A percentile compares a stretch with the other conserved stretches of the same genome.
Evolutionary conservation across 768 basidiomycete species (phyloP).

Genomic region (Hygrocybe coccinea): DNA sequence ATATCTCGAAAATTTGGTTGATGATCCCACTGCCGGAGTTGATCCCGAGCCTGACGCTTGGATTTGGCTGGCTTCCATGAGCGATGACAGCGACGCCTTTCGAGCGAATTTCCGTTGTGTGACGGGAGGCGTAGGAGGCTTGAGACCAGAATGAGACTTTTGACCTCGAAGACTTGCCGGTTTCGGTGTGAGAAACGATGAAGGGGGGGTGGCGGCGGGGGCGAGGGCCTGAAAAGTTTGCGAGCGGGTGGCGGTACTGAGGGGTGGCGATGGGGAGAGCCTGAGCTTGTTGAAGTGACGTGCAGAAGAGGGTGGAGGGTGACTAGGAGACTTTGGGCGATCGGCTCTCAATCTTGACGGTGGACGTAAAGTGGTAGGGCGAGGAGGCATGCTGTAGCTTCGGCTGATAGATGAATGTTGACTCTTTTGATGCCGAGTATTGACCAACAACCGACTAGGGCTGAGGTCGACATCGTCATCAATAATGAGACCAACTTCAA

Average conservation of each 20-base stretch:
- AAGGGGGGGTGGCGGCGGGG: conserved; percentile 46
- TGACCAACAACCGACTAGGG: conserved; percentile 60
- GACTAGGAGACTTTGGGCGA: conserved; percentile 67
- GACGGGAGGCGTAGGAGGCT: conserved; percentile 67
- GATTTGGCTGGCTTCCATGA: conserved; percentile 56
- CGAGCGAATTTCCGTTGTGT: conserved; percentile 59
- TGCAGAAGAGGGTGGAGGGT: conserved; percentile 64
- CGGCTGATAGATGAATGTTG: conserved; percentile 41
- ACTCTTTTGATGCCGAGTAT: conserved; percentile 38
- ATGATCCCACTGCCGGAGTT: conserved; percentile 24
- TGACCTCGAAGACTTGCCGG: conserved; percentile 74
- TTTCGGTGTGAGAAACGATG: conserved; percentile 60
- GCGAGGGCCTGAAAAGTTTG: conserved; percentile 59
- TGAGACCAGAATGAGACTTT: conserved; percentile 79
- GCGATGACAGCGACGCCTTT: conserved; percentile 74
- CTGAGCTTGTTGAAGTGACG: conserved; percentile 65
- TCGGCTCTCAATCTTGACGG: conserved; percentile 58
- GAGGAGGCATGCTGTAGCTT: conserved; percentile 57
- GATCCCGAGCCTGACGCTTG: conserved; percentile 55
- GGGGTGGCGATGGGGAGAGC: conserved; percentile 66
- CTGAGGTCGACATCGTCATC: conserved; percentile 80
- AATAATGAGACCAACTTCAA: conserved; percentile 79
- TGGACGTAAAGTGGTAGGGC: conserved; percentile 51
- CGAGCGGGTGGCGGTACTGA: conserved; percentile 49
- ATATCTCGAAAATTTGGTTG: conserved; percentile 51